phyloP scores from a whole-genome alignment of 2,329 filamentous ascomycete genomes.

The Xylariaceae sp. region DNA sequence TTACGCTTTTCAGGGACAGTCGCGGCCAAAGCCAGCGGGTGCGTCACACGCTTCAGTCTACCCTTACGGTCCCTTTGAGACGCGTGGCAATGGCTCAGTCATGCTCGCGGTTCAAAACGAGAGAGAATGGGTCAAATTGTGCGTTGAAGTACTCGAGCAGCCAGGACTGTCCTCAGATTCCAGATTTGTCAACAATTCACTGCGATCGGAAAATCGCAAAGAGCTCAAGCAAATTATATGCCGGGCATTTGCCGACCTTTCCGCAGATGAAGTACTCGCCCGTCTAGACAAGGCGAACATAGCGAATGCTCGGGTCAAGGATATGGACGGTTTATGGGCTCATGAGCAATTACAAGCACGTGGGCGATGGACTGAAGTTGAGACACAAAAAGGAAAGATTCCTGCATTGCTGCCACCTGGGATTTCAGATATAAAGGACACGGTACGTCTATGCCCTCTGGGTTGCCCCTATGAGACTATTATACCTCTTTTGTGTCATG shows the following conservation, averaged over 20 bases:
- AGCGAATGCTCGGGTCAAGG: slow-evolving; percentile 54
- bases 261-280: slow-evolving; percentile 39
- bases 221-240: slow-evolving; percentile 46
- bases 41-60: slow-evolving; percentile 55
- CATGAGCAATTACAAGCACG: slow-evolving; percentile 52
- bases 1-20: slow-evolving; percentile 47
- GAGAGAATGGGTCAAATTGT: slow-evolving; percentile 52
- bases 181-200: slow-evolving; percentile 46
- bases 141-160: slow-evolving; percentile 43
- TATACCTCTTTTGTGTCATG: too few species aligned
- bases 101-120: slow-evolving; percentile 60
- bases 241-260: slow-evolving; percentile 37
- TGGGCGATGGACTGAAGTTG: slow-evolving; percentile 49
- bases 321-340: slow-evolving; percentile 53
- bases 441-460: too few species aligned
- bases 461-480: too few species aligned
- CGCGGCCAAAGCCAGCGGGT: slow-evolving; percentile 43
- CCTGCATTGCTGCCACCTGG: slow-evolving; percentile 51
- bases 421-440: slow-evolving; percentile 15
- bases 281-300: slow-evolving; percentile 48
- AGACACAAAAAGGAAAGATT: slow-evolving; percentile 45
- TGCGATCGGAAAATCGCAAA: slow-evolving; percentile 45
- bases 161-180: slow-evolving; percentile 41
- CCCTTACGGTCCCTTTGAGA: slow-evolving; percentile 54
- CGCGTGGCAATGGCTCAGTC: slow-evolving; percentile 45